These are phyloP conservation scores for Platanthera guangdongensis DNA, from an alignment of 106 monocot genomes.

Conservation along the genomic window DNA sequence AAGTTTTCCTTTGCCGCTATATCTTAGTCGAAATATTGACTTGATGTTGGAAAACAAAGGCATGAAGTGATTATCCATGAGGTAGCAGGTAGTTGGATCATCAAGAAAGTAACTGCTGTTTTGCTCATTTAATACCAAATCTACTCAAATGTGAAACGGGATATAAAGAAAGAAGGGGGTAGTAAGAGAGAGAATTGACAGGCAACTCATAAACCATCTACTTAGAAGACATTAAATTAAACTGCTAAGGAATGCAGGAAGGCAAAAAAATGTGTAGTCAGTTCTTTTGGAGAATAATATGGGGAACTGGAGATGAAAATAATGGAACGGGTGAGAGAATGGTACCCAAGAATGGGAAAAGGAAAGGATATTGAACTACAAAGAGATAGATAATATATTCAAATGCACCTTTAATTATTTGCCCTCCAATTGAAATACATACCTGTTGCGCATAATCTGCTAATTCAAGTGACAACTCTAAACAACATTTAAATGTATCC, in stretches of 20 bases:
- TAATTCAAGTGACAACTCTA: constrained; percentile 17
- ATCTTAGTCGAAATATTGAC: too few species aligned
- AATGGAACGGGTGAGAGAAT: neutral
- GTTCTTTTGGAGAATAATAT: neutral
- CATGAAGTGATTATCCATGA: too few species aligned
- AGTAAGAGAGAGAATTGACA: neutral
- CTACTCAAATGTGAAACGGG: neutral
- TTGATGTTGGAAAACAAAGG: too few species aligned
- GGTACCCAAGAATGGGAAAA: neutral
- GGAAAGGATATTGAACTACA: neutral
- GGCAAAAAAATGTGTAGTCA: neutral
- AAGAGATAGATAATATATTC: neutral
- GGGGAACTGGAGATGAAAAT: neutral
- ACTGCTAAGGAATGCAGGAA: neutral
- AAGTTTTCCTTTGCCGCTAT: too few species aligned
- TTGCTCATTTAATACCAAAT: neutral
- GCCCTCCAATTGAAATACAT: constrained; percentile 4
- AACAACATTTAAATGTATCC: neutral
- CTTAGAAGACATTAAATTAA: neutral
- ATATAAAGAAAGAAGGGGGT: neutral
- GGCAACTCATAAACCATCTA: neutral
- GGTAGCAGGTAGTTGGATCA: too few species aligned
- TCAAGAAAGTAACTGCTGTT: too few species aligned
- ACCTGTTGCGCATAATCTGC: constrained; percentile 38
- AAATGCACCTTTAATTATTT: neutral